Conservation (phyloP, 306 rosid genomes). For the Glycine latifolia region DNA sequence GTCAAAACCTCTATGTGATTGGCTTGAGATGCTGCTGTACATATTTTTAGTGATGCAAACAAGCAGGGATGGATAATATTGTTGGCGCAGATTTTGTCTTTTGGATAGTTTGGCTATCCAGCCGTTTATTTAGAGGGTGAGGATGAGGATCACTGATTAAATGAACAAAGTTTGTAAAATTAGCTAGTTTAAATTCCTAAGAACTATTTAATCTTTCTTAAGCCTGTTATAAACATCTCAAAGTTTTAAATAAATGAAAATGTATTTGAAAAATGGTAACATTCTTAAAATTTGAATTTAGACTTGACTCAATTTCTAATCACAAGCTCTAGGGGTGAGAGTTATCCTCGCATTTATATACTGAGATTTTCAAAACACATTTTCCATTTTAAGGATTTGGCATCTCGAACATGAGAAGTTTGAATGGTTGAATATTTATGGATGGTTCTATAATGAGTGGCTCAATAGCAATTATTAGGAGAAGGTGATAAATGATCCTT, state of each 20-base stretch:
- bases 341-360: too few relatives aligned
- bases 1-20: conserved; percentile 44
- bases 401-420: too few relatives aligned
- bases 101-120: conserved; percentile 52
- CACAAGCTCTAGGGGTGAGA: too few relatives aligned
- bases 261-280: conserved; percentile 39
- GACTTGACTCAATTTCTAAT: too few relatives aligned
- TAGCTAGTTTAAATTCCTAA: conserved; percentile 56
- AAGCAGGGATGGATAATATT: conserved; percentile 34
- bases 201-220: conserved; percentile 55
- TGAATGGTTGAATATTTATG: too few relatives aligned
- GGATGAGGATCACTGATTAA: conserved; percentile 43
- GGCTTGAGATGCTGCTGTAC: conserved; percentile 76
- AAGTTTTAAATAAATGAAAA: conserved; percentile 51
- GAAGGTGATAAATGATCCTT: background rate
- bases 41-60: conserved; percentile 50
- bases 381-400: too few relatives aligned
- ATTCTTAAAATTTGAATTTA: background rate
- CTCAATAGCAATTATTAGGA: too few relatives aligned
- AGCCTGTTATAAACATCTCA: conserved; percentile 59
- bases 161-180: conserved; percentile 58
- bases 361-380: too few relatives aligned
- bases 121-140: conserved; percentile 51
- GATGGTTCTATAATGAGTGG: too few relatives aligned
- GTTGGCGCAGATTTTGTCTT: conserved; percentile 51